phyloP scores from a whole-genome alignment of 345 rosid species.

The Theobroma cacao region DNA sequence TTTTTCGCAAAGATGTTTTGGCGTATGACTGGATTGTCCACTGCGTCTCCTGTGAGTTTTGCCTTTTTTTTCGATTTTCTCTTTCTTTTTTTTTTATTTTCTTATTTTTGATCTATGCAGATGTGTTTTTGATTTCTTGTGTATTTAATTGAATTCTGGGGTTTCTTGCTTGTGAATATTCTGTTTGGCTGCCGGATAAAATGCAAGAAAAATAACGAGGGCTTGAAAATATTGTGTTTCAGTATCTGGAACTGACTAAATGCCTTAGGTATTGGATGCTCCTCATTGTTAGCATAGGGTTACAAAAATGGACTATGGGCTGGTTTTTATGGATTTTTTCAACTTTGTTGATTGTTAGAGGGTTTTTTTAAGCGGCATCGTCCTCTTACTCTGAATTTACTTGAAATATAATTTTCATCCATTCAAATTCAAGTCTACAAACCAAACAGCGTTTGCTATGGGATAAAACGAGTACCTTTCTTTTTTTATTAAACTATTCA shows the following conservation, averaged over 20 bases:
- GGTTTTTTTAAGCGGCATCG: too few species aligned
- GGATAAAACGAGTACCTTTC: not conserved
- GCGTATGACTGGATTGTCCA: slow-evolving; percentile 92
- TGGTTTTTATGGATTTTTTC: not conserved
- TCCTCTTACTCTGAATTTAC: too few species aligned
- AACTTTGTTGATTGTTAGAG: not conserved
- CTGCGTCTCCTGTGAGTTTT: slow-evolving; percentile 85
- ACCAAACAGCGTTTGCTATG: not conserved
- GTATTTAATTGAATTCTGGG: slow-evolving; percentile 1
- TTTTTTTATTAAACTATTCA: not conserved
- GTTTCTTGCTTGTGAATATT: slow-evolving; percentile 2
- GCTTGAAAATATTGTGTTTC: not conserved
- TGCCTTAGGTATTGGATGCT: not conserved
- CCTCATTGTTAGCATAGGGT: not conserved
- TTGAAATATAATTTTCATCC: not conserved
- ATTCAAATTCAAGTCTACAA: not conserved
- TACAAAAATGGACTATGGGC: not conserved
- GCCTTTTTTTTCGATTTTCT: not conserved
- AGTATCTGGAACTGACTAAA: not conserved
- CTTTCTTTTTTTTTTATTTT: too few species aligned
- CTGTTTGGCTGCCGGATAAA: slow-evolving; percentile 20
- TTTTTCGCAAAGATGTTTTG: slow-evolving; percentile 66
- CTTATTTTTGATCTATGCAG: slow-evolving; percentile 12
- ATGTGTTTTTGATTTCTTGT: slow-evolving; percentile 7
- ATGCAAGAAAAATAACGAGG: not conserved